These are phyloP conservation scores for Marsdenia floribunda DNA, from an alignment of 257 asterid species.

Conservation along the genomic window DNA sequence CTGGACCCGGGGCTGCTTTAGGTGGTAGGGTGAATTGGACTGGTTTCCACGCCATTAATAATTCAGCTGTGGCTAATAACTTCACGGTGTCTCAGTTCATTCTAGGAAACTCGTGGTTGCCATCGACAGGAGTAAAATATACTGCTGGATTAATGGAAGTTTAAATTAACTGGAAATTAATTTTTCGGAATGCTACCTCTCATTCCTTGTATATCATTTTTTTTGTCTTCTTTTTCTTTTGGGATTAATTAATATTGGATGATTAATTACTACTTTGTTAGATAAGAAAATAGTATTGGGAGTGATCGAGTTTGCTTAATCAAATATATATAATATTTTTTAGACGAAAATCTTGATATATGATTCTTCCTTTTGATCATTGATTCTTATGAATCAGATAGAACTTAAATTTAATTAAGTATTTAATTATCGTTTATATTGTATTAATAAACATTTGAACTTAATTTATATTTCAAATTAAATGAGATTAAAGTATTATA, in stretches of 20 bases:
- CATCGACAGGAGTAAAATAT: constrained; percentile 53
- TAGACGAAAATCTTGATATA: too few relatives aligned
- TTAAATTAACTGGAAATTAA: constrained; percentile 8
- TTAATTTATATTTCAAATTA: too few relatives aligned
- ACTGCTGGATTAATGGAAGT: constrained; percentile 33
- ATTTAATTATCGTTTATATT: too few relatives aligned
- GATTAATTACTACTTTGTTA: background rate
- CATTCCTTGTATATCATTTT: background rate
- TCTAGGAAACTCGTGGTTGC: constrained; percentile 51
- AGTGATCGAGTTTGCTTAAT: background rate
- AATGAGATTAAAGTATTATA: too few relatives aligned
- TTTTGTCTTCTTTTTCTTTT: too few relatives aligned
- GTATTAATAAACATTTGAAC: too few relatives aligned
- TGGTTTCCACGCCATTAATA: constrained; percentile 41
- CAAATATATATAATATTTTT: too few relatives aligned
- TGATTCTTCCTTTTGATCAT: too few relatives aligned
- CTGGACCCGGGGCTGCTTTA: constrained; percentile 47
- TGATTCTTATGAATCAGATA: too few relatives aligned
- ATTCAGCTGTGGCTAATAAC: constrained; percentile 28
- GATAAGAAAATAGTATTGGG: background rate
- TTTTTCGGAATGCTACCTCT: background rate
- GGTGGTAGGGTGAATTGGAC: constrained; percentile 46
- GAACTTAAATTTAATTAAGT: too few relatives aligned
- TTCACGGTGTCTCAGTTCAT: constrained; percentile 48
- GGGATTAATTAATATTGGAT: background rate